Base-by-base conservation (phyloP, 192 early-diverging fungal genomes). In the Coemansia sp. region DNA sequence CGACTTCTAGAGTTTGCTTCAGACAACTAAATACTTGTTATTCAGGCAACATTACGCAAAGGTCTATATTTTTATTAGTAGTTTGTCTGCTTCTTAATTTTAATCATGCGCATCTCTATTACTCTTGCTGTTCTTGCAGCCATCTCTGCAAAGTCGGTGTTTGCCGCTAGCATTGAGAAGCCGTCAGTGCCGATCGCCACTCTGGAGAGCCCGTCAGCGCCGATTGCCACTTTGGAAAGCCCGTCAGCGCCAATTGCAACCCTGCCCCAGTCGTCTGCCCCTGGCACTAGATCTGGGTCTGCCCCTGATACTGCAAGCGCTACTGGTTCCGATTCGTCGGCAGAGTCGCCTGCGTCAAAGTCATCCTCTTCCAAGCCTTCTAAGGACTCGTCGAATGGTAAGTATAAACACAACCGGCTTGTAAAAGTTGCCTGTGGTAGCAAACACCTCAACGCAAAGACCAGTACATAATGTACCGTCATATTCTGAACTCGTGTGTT, bases 61-160 rank as follows among this genome's bases (percentile, higher is more conserved):
- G 11, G 41, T 43, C 15, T n/a, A 43, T 32, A 32, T 23, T 52
- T 52, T 51, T 51, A 51, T 48, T 62, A 62, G 37, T 51, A 22
- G n/a, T 23, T 38, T 43, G 22, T 60, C 23, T 19, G 23, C 12
- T 3, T 63, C 21, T 5, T 58, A 43, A 58, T 32, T 32, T 51
- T 52, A 58, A 70, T 32, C 27, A 75, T 75, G 73, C 73, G 73
- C 48, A 47, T 48, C 48, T 41, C 60, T 32, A 61, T 69, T 41
- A 71, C 75, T 23, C 43, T 77, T 60, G 69, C 68, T 2, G 27
- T 71, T 50, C 9, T 77, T 58, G 75, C 66, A 17, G 75, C 66
- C 15, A 53, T 77, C 48, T 65, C 75, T 7, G 75, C 65, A 43
- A 69, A 71, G 47, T 38, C 59, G 7, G 75, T 62, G 41, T 25